A percentile compares a stretch with the other conserved stretches of the same genome.
Evolutionary conservation across 176 grass and related monocot genomes (phyloP).

Genomic region (Thalia dealbata): DNA sequence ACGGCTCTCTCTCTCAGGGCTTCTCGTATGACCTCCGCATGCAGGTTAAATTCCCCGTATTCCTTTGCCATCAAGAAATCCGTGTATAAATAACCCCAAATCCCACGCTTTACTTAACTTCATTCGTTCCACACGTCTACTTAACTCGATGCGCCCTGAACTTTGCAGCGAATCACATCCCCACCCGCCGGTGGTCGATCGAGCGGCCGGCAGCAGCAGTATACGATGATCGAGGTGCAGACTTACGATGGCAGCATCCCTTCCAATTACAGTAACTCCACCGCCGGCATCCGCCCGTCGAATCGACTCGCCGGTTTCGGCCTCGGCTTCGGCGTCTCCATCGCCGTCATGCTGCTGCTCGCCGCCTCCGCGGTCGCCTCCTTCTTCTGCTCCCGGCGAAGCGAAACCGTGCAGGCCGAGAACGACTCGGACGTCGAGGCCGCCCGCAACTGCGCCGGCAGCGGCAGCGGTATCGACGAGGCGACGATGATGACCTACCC

Average conservation of each 20-base stretch:
- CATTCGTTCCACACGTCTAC: too few relatives aligned
- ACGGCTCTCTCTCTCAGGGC: too few relatives aligned
- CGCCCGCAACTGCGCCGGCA: not conserved
- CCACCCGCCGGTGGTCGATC: too few relatives aligned
- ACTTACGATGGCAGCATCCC: not conserved
- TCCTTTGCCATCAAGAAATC: too few relatives aligned
- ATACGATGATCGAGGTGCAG: not conserved
- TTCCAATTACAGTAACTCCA: not conserved
- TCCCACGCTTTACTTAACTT: too few relatives aligned
- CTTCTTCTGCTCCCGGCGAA: not conserved
- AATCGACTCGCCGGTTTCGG: not conserved
- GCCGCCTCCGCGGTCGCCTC: not conserved
- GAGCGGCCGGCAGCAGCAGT: too few relatives aligned
- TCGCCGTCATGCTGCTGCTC: not conserved
- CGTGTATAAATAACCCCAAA: too few relatives aligned
- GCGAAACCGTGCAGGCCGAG: not conserved
- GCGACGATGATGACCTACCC: conserved; percentile 11
- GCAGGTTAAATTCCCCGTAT: too few relatives aligned
- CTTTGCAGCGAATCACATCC: too few relatives aligned
- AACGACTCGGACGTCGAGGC: not conserved
- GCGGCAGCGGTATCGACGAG: conserved; percentile 13
- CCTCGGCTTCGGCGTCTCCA: not conserved
- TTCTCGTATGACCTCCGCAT: too few relatives aligned
- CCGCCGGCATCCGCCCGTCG: not conserved
- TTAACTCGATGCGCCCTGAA: too few relatives aligned